Evolutionary conservation across 2,329 filamentous ascomycete genomes (phyloP), one percentile per base, ranked within the genome.

Genomic region (Hypoxylon sp.): DNA sequence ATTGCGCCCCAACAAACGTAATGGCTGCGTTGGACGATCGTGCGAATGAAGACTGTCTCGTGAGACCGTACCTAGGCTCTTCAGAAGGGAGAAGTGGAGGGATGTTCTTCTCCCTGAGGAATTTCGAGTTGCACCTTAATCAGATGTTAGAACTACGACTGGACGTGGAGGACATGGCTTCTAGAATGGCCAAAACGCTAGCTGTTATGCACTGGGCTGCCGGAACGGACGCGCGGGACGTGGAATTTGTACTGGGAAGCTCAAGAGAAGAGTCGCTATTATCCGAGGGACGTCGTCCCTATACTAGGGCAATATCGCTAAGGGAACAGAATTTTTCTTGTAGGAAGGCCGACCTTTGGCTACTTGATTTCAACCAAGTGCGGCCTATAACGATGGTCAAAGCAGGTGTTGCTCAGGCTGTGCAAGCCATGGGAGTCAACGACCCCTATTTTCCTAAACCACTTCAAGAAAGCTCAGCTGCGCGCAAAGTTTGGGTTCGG

Each of bases 331-430:
- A 76, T 42, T 70, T 70, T 31, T 59, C 44, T 3, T 53, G 48
- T 13, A 51, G 69, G 0, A 71, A 56, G 6, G 73, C 60, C 1
- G 51, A 71, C 7, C 66, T 80, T 1, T 80, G 77, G 76, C 59
- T 79, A 1, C 49, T 79, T 0, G 78, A 80, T 54, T 80, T 79
- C 60, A 78, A 80, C 56, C 74, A 76, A 27, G 75, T 77, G 1
- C 57, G 60, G 1, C 3, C 11, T 0, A 74, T 78, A 2, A 69
- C 64, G 1, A 48, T 75, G 63, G 72, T 78, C 20, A 55, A 61
- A 6, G 56, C 30, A 1, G 73, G 75, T 0, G 70, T 78, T 7
- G 61, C 48, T 7, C 46, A 61, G 27, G 71, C 71, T 0, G 58
- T 77, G 11, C 42, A 51, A 0, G 61, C 61, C 13, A 8, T 25